These are phyloP conservation scores for Xylariaceae sp. DNA, from an alignment of 2,329 filamentous ascomycete genomes.

Conservation along the genomic window DNA sequence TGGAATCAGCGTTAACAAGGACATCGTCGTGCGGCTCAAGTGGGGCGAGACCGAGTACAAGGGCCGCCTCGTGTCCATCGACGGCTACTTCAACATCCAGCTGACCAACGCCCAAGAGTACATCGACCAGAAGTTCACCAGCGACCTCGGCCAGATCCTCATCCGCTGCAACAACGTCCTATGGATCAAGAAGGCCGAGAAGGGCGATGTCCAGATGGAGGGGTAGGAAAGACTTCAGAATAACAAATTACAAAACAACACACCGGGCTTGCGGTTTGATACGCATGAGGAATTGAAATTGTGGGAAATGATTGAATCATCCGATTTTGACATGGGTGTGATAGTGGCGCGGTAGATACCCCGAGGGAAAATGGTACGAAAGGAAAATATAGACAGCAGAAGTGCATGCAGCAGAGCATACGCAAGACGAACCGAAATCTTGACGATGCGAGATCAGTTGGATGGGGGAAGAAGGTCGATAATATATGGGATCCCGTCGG, in stretches of 20 bases:
- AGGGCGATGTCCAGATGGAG: conserved; percentile 65
- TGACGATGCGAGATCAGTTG: neutral
- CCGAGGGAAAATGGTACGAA: conserved; percentile 2
- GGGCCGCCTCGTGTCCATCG: conserved; percentile 87
- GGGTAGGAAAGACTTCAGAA: conserved; percentile 49
- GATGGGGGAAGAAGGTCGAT: neutral
- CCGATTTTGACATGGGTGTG: too few relatives aligned
- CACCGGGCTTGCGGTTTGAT: too few relatives aligned
- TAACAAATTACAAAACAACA: neutral
- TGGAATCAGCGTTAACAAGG: conserved; percentile 76
- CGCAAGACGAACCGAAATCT: neutral
- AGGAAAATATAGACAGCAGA: neutral
- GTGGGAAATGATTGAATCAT: too few relatives aligned
- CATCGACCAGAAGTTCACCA: conserved; percentile 85
- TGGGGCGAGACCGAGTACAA: conserved; percentile 99
- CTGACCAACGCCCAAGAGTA: conserved; percentile 90
- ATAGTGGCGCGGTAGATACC: conserved; percentile 4
- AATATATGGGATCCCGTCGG: neutral
- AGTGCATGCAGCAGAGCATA: neutral
- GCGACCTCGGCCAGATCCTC: conserved; percentile 85
- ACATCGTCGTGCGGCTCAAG: conserved; percentile 91
- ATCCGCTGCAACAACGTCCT: conserved; percentile 99
- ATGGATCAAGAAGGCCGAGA: conserved; percentile 75
- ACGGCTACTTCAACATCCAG: conserved; percentile 99
- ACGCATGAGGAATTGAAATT: too few relatives aligned